phyloP scores from a whole-genome alignment of 352 stramenopile species.

The Phytophthora aleatoria region DNA sequence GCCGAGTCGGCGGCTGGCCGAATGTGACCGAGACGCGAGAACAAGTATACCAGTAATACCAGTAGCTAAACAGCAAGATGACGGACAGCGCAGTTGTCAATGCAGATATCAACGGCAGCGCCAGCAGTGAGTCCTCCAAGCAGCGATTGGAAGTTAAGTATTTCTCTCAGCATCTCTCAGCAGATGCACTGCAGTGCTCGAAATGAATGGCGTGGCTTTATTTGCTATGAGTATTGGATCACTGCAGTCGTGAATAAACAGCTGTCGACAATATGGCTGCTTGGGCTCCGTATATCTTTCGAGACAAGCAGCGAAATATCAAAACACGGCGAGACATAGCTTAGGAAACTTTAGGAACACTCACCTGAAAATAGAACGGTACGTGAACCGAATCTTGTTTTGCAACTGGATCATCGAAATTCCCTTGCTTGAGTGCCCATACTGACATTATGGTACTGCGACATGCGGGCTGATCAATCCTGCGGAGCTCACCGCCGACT shows the following conservation, averaged over 20 bases:
- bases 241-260: background rate
- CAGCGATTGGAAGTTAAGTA: too few relatives aligned
- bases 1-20: too few relatives aligned
- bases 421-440: slow-evolving; percentile 7
- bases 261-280: slow-evolving; percentile 11
- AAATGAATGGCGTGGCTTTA: too few relatives aligned
- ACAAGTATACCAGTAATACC: too few relatives aligned
- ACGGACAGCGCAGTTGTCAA: too few relatives aligned
- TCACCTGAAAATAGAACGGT: too few relatives aligned
- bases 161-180: too few relatives aligned
- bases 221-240: background rate
- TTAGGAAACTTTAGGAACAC: too few relatives aligned
- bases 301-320: slow-evolving; percentile 7
- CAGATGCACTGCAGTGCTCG: background rate
- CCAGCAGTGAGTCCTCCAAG: background rate
- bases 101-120: slow-evolving; percentile 2
- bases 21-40: too few relatives aligned
- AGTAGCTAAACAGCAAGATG: too few relatives aligned
- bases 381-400: background rate
- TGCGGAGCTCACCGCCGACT: background rate
- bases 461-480: slow-evolving; percentile 1
- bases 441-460: background rate
- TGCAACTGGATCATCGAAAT: slow-evolving; percentile 4
- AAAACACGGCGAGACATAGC: background rate
- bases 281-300: slow-evolving; percentile 10